Conservation (phyloP, 1,284 basidiomycete species). For the Malassezia slooffiae region DNA sequence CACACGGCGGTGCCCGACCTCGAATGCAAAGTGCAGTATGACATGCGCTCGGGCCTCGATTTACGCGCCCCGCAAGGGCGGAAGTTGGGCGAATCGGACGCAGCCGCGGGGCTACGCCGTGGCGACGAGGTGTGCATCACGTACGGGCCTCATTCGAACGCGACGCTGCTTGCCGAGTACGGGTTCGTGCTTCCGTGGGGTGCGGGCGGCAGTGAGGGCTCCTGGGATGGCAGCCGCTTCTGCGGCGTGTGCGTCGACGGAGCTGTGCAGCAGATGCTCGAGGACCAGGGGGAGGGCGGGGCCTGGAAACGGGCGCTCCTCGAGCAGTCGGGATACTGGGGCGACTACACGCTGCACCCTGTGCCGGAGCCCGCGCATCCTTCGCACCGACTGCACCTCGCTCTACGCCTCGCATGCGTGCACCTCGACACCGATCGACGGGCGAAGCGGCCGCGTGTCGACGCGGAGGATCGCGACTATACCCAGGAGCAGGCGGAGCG, state of each 20-base stretch:
- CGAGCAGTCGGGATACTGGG: constrained; percentile 33
- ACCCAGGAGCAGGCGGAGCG: constrained; percentile 18
- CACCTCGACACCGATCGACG: neutral
- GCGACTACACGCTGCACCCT: constrained; percentile 34
- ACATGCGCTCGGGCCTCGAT: constrained; percentile 20
- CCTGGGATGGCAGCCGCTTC: constrained; percentile 27
- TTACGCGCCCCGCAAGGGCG: constrained; percentile 18
- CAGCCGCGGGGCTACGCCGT: neutral
- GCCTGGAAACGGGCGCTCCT: constrained; percentile 27
- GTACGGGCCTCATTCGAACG: constrained; percentile 37
- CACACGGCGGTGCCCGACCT: constrained; percentile 23
- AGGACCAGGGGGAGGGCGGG: constrained; percentile 15
- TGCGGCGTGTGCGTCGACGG: constrained; percentile 26
- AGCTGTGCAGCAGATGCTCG: constrained; percentile 14
- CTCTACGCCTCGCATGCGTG: constrained; percentile 27
- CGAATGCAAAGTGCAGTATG: constrained; percentile 29
- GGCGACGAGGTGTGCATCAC: constrained; percentile 37
- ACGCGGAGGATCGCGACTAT: neutral
- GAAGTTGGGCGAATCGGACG: no score
- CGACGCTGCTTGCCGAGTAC: constrained; percentile 31
- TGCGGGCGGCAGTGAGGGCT: neutral
- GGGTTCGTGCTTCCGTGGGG: constrained; percentile 25
- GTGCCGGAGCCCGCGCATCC: constrained; percentile 33
- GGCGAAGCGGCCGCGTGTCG: neutral
- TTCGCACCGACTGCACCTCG: constrained; percentile 31